Percentiles rank a stretch among this genome's conserved stretches.
phyloP scores from a whole-genome alignment of 305 asterid species.

The Fraxinus sp. region DNA sequence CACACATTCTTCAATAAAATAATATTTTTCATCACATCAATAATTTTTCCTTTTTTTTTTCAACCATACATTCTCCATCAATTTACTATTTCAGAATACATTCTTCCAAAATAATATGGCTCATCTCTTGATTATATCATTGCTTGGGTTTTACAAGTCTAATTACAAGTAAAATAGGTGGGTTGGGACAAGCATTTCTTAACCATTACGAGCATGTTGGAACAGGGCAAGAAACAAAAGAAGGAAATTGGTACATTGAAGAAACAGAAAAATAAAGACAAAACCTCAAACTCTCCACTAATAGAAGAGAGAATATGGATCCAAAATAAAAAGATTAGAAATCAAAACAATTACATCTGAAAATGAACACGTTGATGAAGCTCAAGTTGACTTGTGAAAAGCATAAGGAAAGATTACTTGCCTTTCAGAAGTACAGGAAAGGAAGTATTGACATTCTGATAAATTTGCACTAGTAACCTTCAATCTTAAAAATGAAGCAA shows the following conservation, averaged over 20 bases:
- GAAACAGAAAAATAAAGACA: background rate
- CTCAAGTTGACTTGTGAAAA: background rate
- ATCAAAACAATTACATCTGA: background rate
- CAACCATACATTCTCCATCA: no score
- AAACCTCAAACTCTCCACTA: background rate
- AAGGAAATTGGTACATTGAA: background rate
- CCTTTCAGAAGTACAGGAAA: background rate
- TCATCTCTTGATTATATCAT: background rate
- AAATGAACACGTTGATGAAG: background rate
- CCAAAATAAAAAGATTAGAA: background rate
- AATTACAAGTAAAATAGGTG: background rate
- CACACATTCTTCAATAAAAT: no score
- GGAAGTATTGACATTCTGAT: background rate
- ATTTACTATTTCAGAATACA: no score
- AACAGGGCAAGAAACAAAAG: background rate
- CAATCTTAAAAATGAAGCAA: background rate
- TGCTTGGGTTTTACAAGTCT: background rate
- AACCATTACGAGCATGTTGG: background rate
- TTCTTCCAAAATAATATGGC: no score
- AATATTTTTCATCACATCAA: no score
- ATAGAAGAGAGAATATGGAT: background rate
- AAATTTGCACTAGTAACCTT: background rate
- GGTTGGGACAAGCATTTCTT: background rate
- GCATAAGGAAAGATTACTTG: background rate
- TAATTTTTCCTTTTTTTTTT: no score